Evolutionary conservation across 345 rosid genomes (phyloP), one percentile per base, ranked within the genome.

Genomic region (Lepidium sativum): DNA sequence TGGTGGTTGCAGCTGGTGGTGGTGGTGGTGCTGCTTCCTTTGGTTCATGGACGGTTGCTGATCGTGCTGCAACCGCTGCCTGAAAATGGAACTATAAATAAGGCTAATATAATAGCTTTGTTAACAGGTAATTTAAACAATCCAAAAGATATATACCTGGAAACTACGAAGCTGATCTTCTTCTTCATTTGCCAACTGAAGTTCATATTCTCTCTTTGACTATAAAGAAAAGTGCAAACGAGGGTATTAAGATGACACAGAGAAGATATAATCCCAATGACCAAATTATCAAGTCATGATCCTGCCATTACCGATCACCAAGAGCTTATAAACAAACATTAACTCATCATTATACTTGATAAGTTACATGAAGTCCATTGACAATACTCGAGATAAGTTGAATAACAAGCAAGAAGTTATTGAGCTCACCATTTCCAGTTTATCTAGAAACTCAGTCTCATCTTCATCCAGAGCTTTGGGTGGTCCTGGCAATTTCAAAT

Each of bases 391-490:
- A 62, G 67, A 10, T 14, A 48, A 9, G 16, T 21, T 4, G 20
- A 29, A 31, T 14, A 27, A 41, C 16, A 43, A 20, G 38, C 1
- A 27, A 9, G n/a, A 48, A 50, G 31, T 4, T n/a, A 20, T 10
- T 8, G 3, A 29, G 42, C 87, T 86, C 75, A 92, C 97, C 90
- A 25, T 84, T 68, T 87, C 96, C 67, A 78, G 62, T 9, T 79
- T 84, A 44, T 94, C 96, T 14, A 94, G 97, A 80, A 90, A 94
- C 83, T 94, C 99, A 5, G 95, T 90, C 78, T 94, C 99, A 25
- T 94, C 97, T 66, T 88, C 95, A 75, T 94, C 99, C 75, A 94
- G 70, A 63, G 99, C 90, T 82, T 94, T 94, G 2, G 99, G 99
- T 25, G 97, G 99, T 67, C 95, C 99, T 94, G 75, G 2, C 8